Evolutionary conservation across 257 asterid genomes (phyloP).

Genomic region (Lycium ferocissimum): DNA sequence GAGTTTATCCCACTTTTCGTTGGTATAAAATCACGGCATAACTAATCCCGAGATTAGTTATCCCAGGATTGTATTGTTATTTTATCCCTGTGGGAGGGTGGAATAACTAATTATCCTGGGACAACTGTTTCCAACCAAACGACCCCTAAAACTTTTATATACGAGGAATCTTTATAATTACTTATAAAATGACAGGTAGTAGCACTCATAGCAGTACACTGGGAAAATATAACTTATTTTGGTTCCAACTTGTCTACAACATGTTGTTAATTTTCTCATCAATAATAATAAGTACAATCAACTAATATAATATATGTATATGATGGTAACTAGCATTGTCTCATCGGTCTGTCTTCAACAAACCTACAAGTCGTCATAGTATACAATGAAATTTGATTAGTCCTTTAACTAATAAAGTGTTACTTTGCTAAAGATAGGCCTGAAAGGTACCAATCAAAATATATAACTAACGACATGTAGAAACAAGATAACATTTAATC

Average conservation of each 20-base stretch:
- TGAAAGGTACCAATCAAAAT: not conserved
- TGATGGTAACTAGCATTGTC: not conserved
- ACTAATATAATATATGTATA: not conserved
- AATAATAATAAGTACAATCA: not conserved
- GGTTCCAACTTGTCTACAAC: slow-evolving; percentile 8
- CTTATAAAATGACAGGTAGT: not conserved
- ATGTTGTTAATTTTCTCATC: not conserved
- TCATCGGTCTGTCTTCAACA: not conserved
- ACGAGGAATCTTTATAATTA: not conserved
- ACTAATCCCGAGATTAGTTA: no score
- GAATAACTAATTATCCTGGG: no score
- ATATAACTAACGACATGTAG: not conserved
- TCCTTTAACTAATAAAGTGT: not conserved
- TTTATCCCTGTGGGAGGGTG: no score
- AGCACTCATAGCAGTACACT: no score
- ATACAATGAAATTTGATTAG: not conserved
- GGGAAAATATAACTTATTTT: no score
- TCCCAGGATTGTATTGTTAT: no score
- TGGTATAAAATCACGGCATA: no score
- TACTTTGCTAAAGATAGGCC: not conserved
- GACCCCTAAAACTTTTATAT: no score
- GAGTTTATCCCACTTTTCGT: no score
- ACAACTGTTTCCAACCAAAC: no score
- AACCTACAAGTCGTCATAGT: not conserved
- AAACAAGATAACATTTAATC: not conserved